Evolutionary conservation across 2,329 filamentous ascomycete species (phyloP), one percentile per base, ranked within the genome.

Genomic region (Fusarium begoniae): DNA sequence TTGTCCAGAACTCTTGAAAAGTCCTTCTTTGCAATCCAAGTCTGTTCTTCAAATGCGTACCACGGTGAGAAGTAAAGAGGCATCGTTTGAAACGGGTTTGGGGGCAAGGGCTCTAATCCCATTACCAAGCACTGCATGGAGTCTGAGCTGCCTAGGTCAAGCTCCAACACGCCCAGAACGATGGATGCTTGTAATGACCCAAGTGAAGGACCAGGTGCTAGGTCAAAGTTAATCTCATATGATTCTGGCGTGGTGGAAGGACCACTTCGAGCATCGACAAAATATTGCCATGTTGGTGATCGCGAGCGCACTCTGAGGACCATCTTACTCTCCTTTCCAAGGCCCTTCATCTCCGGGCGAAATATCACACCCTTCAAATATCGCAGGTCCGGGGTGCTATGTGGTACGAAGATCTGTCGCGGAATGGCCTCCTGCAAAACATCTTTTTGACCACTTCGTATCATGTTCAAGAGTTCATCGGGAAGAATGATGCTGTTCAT

Each of bases 401-500:
- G 75, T 7, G 78, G 74, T 5, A 80, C 65, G 35, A 79, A 80
- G 6, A 80, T 73, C 20, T 73, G 75, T 15, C 75, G 74, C 26
- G 72, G 60, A 26, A 73, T 56, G 9, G 71, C 74, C 47, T 73
- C 69, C 48, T 66, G 53, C 17, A 76, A 22, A 20, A 68, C 44
- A 24, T 73, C 62, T 35, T 11, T 48, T 32, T 58, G 54, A 3
- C 69, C 65, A 22, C 54, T 58, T 30, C 51, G 58, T 47, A 71
- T 57, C 28, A 78, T 64, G 18, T 66, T 67, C n/a, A 76, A 57
- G 24, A 79, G 57, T 30, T 76, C 67, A 18, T 76, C 70, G 3
- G 78, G 76, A 30, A 77, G 63, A 37, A 79, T 69, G 32, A 80
- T 76, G 43, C 58, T 78, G 56, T 79, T 79, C 79, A 77, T 79